Base-by-base conservation (phyloP, 768 basidiomycete species). In the Mycena latifolia region DNA sequence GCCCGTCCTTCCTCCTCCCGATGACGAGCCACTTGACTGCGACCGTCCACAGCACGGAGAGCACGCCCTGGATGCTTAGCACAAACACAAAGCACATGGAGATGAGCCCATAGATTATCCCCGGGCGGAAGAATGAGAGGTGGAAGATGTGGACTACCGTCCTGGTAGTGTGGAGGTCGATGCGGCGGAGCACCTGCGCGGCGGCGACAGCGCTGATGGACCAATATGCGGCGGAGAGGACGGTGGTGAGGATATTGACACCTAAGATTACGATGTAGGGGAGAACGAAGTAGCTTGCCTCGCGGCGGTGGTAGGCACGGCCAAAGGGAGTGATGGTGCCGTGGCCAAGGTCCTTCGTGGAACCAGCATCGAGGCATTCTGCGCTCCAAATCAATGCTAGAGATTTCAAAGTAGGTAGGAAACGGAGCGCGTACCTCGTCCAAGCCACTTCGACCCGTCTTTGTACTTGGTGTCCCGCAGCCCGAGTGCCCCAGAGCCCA, bases 401-500 rank as follows among this genome's bases (percentile, higher is more conserved):
- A n/a, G 15, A 20, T 43, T 6, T 43, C 31, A n/a, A 43, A 24
- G 27, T 43, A 6, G 15, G n/a, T 39, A 18, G 9, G 37, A n/a
- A n/a, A 33, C 18, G 3, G 6, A 54, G 20, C 10, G 18, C 5
- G 14, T 62, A 84, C 80, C 67, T 75, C 79, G 25, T 63, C 77
- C 29, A 77, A 73, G 24, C 84, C 84, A 41, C 78, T 54, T 47
- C 75, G 72, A 72, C 80, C 84, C 12, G 77, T 79, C n/a, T 35
- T 74, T 77, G 61, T 85, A 85, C 7, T 69, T 71, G 6, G 75
- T 75, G 43, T 79, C 72, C 11, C 84, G 77, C 65, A 78, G 78
- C 20, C 77, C 78, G 29, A 84, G 75, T 3, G 84, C 76, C 12
- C 84, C 84, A 2, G 84, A 81, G 18, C 84, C 64, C 81, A 85